These are phyloP conservation scores for Vicia sativa DNA, from an alignment of 306 rosid species.

Conservation along the genomic window DNA sequence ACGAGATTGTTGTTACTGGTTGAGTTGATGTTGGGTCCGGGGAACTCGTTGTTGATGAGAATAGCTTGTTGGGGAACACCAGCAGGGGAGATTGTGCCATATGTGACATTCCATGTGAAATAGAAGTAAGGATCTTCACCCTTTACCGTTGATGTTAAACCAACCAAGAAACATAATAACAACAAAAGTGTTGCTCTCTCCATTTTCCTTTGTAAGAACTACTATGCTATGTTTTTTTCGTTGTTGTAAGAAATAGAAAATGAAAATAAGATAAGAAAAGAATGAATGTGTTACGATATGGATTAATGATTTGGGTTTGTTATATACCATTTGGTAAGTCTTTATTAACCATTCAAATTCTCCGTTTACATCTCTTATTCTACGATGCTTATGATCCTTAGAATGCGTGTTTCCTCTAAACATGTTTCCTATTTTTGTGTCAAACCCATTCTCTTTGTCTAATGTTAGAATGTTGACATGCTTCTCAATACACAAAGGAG, in stretches of 20 bases:
- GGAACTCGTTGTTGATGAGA: constrained; percentile 78
- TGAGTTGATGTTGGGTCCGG: constrained; percentile 81
- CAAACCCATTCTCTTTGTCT: background rate
- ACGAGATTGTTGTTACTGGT: constrained; percentile 75
- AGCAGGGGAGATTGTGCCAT: constrained; percentile 75
- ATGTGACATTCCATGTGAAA: constrained; percentile 74
- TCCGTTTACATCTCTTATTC: constrained; percentile 27
- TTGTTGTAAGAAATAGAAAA: background rate
- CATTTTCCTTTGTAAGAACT: constrained; percentile 12
- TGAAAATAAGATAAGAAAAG: background rate
- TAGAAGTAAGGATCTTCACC: constrained; percentile 73
- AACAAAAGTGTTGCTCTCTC: constrained; percentile 23
- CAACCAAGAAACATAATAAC: constrained; percentile 46
- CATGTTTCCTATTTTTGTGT: background rate
- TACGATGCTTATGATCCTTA: constrained; percentile 40
- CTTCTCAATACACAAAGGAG: too few relatives aligned
- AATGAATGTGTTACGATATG: background rate
- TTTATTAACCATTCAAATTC: constrained; percentile 39
- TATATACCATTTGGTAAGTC: constrained; percentile 27
- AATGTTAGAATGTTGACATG: constrained; percentile 5
- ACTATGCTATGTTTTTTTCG: background rate
- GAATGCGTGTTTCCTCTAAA: constrained; percentile 46
- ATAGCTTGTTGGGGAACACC: constrained; percentile 89
- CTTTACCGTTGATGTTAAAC: constrained; percentile 26
- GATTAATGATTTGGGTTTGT: background rate